These are phyloP conservation scores for Cyphellophora europaea DNA, from an alignment of 2,329 filamentous ascomycete genomes.

Conservation along the genomic window DNA sequence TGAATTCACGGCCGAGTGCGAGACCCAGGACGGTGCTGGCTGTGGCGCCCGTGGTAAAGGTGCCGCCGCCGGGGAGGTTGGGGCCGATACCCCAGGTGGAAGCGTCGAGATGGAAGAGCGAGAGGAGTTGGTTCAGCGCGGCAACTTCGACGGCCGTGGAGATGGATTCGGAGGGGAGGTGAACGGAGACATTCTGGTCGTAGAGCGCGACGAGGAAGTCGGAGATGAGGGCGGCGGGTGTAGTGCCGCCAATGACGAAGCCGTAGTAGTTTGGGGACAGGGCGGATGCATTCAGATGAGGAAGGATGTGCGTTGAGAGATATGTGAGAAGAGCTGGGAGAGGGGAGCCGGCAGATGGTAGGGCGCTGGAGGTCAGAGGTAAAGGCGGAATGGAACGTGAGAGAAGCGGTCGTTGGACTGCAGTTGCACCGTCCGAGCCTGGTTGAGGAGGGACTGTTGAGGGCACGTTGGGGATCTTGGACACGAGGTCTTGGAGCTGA, in stretches of 20 bases:
- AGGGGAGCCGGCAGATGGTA: not conserved
- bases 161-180: slow-evolving; percentile 66
- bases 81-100: slow-evolving; percentile 36
- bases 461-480: not conserved
- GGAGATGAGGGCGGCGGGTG: slow-evolving; percentile 69
- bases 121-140: slow-evolving; percentile 59
- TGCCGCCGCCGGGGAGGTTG: slow-evolving; percentile 48
- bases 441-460: too few relatives aligned
- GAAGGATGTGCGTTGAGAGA: slow-evolving; percentile 31
- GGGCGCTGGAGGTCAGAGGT: not conserved
- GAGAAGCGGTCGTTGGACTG: too few relatives aligned
- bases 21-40: slow-evolving; percentile 57
- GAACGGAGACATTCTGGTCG: slow-evolving; percentile 79
- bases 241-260: slow-evolving; percentile 75
- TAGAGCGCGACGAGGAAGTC: slow-evolving; percentile 73
- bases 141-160: slow-evolving; percentile 67
- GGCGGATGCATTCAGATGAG: slow-evolving; percentile 57
- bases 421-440: too few relatives aligned
- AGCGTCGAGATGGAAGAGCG: slow-evolving; percentile 53
- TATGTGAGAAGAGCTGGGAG: slow-evolving; percentile 19
- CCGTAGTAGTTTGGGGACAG: slow-evolving; percentile 67
- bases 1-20: slow-evolving; percentile 59
- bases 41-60: slow-evolving; percentile 69
- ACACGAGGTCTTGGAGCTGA: not conserved
- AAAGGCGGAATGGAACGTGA: not conserved